Base-by-base conservation (phyloP, 1,139 yeast genomes). In the Pichia sp. region DNA sequence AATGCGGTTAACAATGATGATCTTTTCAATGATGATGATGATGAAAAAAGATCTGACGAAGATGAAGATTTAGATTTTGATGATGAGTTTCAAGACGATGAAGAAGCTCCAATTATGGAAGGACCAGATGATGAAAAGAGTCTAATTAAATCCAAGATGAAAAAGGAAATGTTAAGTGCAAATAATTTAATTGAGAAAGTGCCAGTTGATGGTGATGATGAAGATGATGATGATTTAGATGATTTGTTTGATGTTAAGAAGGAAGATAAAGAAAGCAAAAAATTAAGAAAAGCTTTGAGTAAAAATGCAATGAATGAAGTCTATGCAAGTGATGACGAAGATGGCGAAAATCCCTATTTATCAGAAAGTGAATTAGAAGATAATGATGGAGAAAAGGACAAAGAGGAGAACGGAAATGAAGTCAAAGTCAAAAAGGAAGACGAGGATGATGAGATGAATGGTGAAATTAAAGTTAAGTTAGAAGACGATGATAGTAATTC, bases 31-130 rank as follows among this genome's bases (percentile, higher is more conserved):
- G 73, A 71, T 28, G 74, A 73, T 19, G 79, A 74, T 43, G 84
- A 77, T 48, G 72, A 55, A 5, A 71, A 83, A 58, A 89, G 83
- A 60, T 84, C 89, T 11, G 96, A 89, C 57, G 58, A 56, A 30
- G 91, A 87, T 59, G 97, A 91, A 60, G 98, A 91, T 65, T 72
- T 91, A 60, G 99, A 93, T 71, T 95, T 79, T 63, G 97, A 93
- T 60, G 99, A 93, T 67, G 98, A 91, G 67, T 93, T 93, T 70
- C 98, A 96, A 27, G 99, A 93, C 69, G 99, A 93, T 68, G 99
- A 93, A 71, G 99, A 93, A 68, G 98, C 98, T 1, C 99, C 99
- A 31, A 87, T 91, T 55, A 83, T 93, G 79, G 99, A 93, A 64
- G 98, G 97, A 49, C 90, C 91, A 53, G 70, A 67, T 55, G 99